Conservation (phyloP, 345 rosid species). For the Carallia pectinifolia region DNA sequence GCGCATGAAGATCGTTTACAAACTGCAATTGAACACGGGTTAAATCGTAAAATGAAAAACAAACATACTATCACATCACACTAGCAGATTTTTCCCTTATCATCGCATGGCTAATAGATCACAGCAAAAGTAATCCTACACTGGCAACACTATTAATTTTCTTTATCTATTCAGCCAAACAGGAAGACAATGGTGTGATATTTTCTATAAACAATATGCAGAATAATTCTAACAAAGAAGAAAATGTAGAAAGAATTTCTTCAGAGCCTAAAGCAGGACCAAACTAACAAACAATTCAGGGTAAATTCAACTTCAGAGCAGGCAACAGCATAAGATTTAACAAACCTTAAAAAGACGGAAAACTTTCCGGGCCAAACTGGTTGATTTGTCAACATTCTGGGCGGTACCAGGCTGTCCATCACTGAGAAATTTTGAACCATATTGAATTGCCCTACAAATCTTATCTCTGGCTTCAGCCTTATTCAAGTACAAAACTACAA, state of each 20-base stretch:
- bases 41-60: not conserved
- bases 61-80: constrained; percentile 10
- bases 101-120: no score
- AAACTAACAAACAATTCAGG: not conserved
- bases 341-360: constrained; percentile 93
- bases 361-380: constrained; percentile 97
- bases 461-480: constrained; percentile 99
- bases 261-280: not conserved
- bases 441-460: constrained; percentile 98
- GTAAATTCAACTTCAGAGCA: not conserved
- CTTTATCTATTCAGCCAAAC: no score
- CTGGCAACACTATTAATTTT: no score
- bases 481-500: constrained; percentile 76
- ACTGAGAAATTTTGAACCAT: constrained; percentile 90
- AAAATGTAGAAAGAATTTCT: not conserved
- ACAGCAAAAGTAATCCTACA: no score
- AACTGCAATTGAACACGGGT: constrained; percentile 54
- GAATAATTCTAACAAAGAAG: not conserved
- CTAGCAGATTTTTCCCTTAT: not conserved
- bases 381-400: constrained; percentile 85
- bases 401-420: constrained; percentile 92
- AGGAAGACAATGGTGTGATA: no score
- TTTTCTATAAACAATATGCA: no score
- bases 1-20: constrained; percentile 84
- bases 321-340: not conserved